Conservation (phyloP, 257 asterid genomes). For the Solanum etuberosum region DNA sequence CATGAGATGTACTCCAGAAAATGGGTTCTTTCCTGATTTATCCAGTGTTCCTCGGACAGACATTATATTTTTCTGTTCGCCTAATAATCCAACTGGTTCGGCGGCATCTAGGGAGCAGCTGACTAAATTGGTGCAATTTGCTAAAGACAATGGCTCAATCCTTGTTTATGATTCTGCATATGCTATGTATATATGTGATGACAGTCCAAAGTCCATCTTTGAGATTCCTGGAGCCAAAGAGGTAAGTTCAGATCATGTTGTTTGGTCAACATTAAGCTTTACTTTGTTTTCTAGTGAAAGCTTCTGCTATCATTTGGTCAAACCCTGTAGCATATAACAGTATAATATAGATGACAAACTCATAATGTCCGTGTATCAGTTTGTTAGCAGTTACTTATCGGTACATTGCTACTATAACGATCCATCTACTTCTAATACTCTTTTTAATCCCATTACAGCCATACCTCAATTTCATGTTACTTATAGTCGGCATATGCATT, state of each 20-base stretch:
- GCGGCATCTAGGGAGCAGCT: conserved; percentile 91
- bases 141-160: conserved; percentile 88
- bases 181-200: conserved; percentile 91
- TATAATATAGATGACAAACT: not conserved
- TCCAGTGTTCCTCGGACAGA: conserved; percentile 59
- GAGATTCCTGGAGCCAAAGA: conserved; percentile 98
- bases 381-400: not conserved
- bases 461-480: not conserved
- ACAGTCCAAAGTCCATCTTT: conserved; percentile 77
- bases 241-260: conserved; percentile 21
- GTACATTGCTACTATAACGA: not conserved
- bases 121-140: conserved; percentile 72
- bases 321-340: not conserved
- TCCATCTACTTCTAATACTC: not conserved
- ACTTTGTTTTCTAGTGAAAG: not conserved
- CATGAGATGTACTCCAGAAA: conserved; percentile 93
- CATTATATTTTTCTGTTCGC: conserved; percentile 88
- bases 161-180: conserved; percentile 95
- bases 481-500: not conserved
- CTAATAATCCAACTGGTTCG: conserved; percentile 96
- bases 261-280: not conserved
- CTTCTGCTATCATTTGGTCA: not conserved
- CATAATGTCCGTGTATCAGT: not conserved
- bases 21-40: conserved; percentile 86
- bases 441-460: not conserved